Evolutionary conservation across 2,329 filamentous ascomycete genomes (phyloP).

Genomic region (Bipolaris gigantea): DNA sequence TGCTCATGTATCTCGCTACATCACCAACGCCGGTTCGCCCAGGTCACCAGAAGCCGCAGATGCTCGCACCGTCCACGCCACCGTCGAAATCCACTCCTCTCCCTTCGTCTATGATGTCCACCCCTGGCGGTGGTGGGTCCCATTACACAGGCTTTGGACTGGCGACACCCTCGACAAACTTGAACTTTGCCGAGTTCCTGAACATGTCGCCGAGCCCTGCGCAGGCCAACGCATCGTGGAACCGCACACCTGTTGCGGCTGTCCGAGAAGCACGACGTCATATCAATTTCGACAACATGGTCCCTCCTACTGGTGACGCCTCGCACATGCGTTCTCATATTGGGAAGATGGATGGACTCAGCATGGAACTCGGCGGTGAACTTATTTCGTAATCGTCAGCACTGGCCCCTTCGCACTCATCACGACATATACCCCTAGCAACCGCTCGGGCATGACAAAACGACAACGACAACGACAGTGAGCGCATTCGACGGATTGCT

Average conservation of each 20-base stretch:
- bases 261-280: slow-evolving; percentile 71
- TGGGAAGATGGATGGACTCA: slow-evolving; percentile 57
- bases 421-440: slow-evolving; percentile 4
- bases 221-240: slow-evolving; percentile 71
- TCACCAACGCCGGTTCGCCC: slow-evolving; percentile 82
- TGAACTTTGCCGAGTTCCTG: slow-evolving; percentile 96
- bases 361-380: slow-evolving; percentile 68
- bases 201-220: slow-evolving; percentile 96
- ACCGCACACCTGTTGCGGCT: slow-evolving; percentile 60
- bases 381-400: slow-evolving; percentile 52
- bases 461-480: slow-evolving; percentile 23
- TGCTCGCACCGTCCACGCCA: slow-evolving; percentile 59
- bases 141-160: slow-evolving; percentile 63
- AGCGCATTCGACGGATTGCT: slow-evolving; percentile 9
- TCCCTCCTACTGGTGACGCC: slow-evolving; percentile 57
- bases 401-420: slow-evolving; percentile 15
- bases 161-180: slow-evolving; percentile 78
- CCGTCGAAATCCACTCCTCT: slow-evolving; percentile 59
- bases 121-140: slow-evolving; percentile 65
- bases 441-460: slow-evolving; percentile 26
- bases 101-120: slow-evolving; percentile 87
- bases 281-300: slow-evolving; percentile 80
- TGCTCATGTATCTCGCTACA: slow-evolving; percentile 84
- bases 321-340: slow-evolving; percentile 43
- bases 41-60: slow-evolving; percentile 49